Conservation (phyloP, 768 basidiomycete genomes). For the Vishniacozyma victoriae region DNA sequence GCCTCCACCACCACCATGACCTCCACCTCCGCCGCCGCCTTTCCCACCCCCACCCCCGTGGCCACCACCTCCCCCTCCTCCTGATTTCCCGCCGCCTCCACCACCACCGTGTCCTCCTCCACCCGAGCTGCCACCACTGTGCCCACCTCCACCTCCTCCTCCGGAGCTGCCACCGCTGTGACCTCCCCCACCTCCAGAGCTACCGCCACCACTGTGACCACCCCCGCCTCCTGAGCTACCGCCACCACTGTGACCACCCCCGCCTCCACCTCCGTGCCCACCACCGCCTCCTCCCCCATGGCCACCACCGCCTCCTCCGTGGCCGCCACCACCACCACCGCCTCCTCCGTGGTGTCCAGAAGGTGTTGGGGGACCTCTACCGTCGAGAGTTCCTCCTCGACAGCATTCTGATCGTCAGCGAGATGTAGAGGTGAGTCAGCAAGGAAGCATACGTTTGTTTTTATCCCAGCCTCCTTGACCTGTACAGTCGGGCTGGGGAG, state of each 20-base stretch:
- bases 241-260: not conserved
- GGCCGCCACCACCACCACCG: not conserved
- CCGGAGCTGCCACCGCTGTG: no score
- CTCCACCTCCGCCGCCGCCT: no score
- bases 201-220: not conserved
- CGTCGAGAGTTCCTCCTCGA: slow-evolving; percentile 6
- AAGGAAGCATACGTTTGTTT: slow-evolving; percentile 13
- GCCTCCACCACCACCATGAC: no score
- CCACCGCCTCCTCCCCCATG: no score
- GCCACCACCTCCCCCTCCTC: no score
- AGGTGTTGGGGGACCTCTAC: not conserved
- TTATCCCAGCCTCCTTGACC: slow-evolving; percentile 27
- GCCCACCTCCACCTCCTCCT: no score
- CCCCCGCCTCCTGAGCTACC: not conserved
- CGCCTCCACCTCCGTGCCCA: not conserved
- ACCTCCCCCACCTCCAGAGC: not conserved
- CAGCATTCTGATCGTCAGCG: slow-evolving; percentile 13
- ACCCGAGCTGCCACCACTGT: no score
- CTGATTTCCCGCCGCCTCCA: no score
- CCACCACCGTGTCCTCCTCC: no score
- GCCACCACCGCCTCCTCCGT: slow-evolving; percentile 1
- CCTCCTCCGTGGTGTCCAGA: not conserved
- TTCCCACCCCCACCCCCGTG: no score
- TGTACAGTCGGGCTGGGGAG: slow-evolving; percentile 30
- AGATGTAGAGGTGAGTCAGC: not conserved